These are phyloP conservation scores for Penicillium expansum DNA, from an alignment of 2,329 filamentous ascomycete genomes.

Conservation along the genomic window DNA sequence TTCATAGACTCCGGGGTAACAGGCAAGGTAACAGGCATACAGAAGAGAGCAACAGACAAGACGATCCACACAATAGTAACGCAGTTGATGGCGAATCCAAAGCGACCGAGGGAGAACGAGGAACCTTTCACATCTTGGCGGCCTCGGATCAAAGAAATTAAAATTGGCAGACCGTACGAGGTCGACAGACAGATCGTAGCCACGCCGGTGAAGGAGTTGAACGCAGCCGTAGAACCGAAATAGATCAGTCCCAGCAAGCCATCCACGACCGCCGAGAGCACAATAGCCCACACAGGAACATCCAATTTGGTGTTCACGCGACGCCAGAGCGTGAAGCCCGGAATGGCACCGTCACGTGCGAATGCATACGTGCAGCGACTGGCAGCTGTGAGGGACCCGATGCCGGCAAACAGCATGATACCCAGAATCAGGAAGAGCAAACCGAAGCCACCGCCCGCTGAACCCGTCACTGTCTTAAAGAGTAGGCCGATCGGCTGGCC, in stretches of 20 bases:
- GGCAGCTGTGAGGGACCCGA: slow-evolving; percentile 70
- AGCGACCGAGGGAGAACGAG: slow-evolving; percentile 65
- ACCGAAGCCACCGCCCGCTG: slow-evolving; percentile 69
- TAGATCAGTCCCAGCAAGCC: slow-evolving; percentile 74
- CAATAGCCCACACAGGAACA: slow-evolving; percentile 67
- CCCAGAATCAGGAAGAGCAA: slow-evolving; percentile 73
- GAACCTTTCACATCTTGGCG: slow-evolving; percentile 65
- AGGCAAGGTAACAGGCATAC: slow-evolving; percentile 65
- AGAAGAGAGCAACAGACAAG: slow-evolving; percentile 70
- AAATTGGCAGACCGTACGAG: slow-evolving; percentile 72
- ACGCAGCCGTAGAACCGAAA: slow-evolving; percentile 73
- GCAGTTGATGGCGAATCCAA: slow-evolving; percentile 67
- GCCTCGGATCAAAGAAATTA: slow-evolving; percentile 66
- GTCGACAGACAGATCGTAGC: slow-evolving; percentile 75
- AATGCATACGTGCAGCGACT: slow-evolving; percentile 74
- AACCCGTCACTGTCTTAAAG: slow-evolving; percentile 74
- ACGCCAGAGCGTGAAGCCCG: slow-evolving; percentile 65
- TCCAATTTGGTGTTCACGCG: slow-evolving; percentile 63
- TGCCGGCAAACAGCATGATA: slow-evolving; percentile 73
- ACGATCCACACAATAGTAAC: slow-evolving; percentile 68
- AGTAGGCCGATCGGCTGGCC: slow-evolving; percentile 73
- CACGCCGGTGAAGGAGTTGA: slow-evolving; percentile 76
- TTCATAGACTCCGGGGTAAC: slow-evolving; percentile 61
- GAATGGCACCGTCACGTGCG: slow-evolving; percentile 71
- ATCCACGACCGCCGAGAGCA: slow-evolving; percentile 66